These are phyloP conservation scores for Ascochyta fabae DNA, from an alignment of 2,329 filamentous ascomycete species.

Conservation along the genomic window DNA sequence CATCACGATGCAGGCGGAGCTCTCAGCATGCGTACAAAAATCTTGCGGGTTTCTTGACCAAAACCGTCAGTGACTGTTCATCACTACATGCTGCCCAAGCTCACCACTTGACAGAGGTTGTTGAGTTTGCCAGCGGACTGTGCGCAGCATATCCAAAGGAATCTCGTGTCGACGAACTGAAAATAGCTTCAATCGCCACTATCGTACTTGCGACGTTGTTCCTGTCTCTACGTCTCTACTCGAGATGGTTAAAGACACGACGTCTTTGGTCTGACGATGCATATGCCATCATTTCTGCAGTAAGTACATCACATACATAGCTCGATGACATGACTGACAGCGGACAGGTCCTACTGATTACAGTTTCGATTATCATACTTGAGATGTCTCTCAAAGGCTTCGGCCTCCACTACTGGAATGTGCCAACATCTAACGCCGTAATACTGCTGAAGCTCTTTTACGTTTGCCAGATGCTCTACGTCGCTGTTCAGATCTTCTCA, in stretches of 20 bases:
- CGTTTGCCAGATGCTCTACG: slow-evolving; percentile 24
- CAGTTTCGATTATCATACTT: slow-evolving; percentile 20
- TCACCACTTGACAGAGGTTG: slow-evolving; percentile 12
- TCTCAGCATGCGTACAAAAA: slow-evolving; percentile 19
- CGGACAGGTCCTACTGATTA: slow-evolving; percentile 15
- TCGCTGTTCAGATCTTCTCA: slow-evolving; percentile 21
- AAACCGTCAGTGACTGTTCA: slow-evolving; percentile 2
- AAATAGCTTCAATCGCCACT: slow-evolving; percentile 14
- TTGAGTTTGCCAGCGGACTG: slow-evolving; percentile 8
- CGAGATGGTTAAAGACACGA: slow-evolving; percentile 22
- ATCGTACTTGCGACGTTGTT: slow-evolving; percentile 13
- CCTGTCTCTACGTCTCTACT: slow-evolving; percentile 21
- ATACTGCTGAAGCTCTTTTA: slow-evolving; percentile 23
- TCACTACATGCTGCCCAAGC: neutral
- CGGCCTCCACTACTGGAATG: slow-evolving; percentile 24
- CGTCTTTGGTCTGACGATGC: slow-evolving; percentile 19
- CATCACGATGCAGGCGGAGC: slow-evolving; percentile 10
- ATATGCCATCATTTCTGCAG: slow-evolving; percentile 22
- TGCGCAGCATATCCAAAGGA: slow-evolving; percentile 22
- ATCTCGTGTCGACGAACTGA: slow-evolving; percentile 18
- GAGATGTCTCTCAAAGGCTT: slow-evolving; percentile 25
- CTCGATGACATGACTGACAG: neutral
- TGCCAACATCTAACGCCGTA: slow-evolving; percentile 12
- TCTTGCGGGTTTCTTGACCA: slow-evolving; percentile 14
- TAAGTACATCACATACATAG: neutral